A percentile compares a stretch with the other conserved stretches of the same genome.
Evolutionary conservation across 805 yeast species (phyloP).

Genomic region (Candida jianshihensis): DNA sequence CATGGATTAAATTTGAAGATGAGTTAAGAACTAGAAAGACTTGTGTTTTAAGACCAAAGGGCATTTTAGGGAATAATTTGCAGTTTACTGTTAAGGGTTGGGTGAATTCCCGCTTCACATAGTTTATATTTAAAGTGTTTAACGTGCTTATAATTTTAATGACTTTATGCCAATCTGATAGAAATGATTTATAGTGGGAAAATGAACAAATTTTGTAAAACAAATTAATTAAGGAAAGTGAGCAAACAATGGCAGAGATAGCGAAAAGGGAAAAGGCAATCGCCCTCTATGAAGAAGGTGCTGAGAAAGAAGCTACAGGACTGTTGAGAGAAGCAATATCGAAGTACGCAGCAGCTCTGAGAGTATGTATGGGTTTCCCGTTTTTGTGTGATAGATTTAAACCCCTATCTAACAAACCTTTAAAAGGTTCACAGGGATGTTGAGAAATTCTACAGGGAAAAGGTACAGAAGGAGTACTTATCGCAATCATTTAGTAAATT

Average conservation of each 20-base stretch:
- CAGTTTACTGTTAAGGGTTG: conserved; percentile 25
- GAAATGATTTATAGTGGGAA: too few species aligned
- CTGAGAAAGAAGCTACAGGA: conserved; percentile 66
- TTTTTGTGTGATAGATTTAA: neutral
- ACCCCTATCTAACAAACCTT: neutral
- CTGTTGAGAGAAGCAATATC: conserved; percentile 76
- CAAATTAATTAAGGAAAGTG: too few species aligned
- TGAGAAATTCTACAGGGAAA: conserved; percentile 60
- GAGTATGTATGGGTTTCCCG: conserved; percentile 27
- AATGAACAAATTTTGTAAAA: too few species aligned
- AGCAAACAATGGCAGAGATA: too few species aligned
- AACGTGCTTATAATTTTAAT: too few species aligned
- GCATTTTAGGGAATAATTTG: conserved; percentile 11
- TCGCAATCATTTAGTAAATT: too few species aligned
- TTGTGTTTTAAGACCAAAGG: conserved; percentile 14
- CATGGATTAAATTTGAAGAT: conserved; percentile 24
- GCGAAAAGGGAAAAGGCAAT: conserved; percentile 39
- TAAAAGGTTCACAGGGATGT: conserved; percentile 38
- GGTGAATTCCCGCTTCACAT: conserved; percentile 17
- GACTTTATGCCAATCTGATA: too few species aligned
- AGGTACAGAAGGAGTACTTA: conserved; percentile 37
- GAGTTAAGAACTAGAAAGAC: conserved; percentile 6
- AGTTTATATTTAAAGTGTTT: too few species aligned
- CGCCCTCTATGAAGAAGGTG: conserved; percentile 60
- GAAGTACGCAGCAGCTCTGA: conserved; percentile 65